Evolutionary conservation across 2,329 filamentous ascomycete species (phyloP), one percentile per base, ranked within the genome.

Genomic region (Xylariaceae sp.): DNA sequence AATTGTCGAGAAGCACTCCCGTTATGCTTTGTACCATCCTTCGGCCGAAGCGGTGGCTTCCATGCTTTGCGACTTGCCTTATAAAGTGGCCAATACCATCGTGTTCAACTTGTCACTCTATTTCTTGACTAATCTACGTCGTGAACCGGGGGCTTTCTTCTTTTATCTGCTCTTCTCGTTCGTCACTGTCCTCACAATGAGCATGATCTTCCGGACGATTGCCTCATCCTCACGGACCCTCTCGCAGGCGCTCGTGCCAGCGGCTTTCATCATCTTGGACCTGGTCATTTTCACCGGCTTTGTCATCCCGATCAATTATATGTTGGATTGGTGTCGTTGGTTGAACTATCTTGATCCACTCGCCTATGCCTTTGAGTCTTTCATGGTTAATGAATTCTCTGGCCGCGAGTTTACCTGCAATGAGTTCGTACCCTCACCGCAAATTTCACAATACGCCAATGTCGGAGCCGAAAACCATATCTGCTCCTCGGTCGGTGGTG

Each of bases 11-110:
- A 96, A 96, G 66, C 91, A 96, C 60, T 73, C 78, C 48, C 83
- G 87, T 50, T 96, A 95, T 65, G 90, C 90, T 15, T 77, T 96
- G 15, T 95, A 96, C 62, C 91, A 95, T 62, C 90, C 91, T 0
- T 90, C 87, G 10, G 87, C 90, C 14, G 90, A 96, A 75, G 89
- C 90, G n/a, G 77, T 89, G 51, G 83, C 88, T 0, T 94, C 88
- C 10, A 94, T 95, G 86, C 69, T 96, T 30, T 86, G 82, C 54
- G 91, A 96, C 60, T 71, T 95, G 70, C 91, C 91, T 0, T 89
- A 89, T 69, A 95, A 94, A 68, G 69, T 95, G 9, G 35, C 69
- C n/a, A 91, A 91, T 59, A 71, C 81, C 1, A 77, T 95, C 55
- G 70, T 81, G 4, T 95, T 95, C 75, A 95, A 95, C 65, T 45